Evolutionary conservation across 805 yeast genomes (phyloP).

Genomic region (Kluyveromyces dobzhanskii): DNA sequence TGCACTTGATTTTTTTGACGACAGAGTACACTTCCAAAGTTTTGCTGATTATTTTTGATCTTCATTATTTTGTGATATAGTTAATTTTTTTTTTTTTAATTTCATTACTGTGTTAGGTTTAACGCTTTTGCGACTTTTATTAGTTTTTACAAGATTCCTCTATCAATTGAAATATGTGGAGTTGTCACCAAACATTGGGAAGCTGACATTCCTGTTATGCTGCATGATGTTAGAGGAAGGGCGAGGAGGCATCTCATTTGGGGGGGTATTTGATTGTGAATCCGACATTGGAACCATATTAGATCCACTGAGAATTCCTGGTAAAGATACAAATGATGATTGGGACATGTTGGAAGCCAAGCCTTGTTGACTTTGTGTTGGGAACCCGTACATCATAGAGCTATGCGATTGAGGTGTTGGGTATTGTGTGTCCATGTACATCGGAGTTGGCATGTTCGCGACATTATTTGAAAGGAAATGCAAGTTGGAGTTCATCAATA

Average conservation of each 20-base stretch:
- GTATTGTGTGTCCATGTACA: slow-evolving; percentile 4
- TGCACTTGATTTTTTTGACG: no score
- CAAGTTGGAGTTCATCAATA: slow-evolving; percentile 4
- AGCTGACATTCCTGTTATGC: slow-evolving; percentile 1
- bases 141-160: slow-evolving; percentile 1
- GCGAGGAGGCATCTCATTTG: slow-evolving; percentile 1
- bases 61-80: no score
- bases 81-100: slow-evolving; percentile 4
- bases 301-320: not conserved
- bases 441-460: not conserved
- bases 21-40: no score
- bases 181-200: slow-evolving; percentile 4
- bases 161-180: slow-evolving; percentile 1
- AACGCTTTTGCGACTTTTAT: slow-evolving; percentile 4
- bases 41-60: no score
- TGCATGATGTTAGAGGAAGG: slow-evolving; percentile 1
- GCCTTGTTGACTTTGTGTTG: not conserved
- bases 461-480: slow-evolving; percentile 2
- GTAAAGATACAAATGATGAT: slow-evolving; percentile 4
- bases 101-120: slow-evolving; percentile 2
- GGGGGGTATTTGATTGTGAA: slow-evolving; percentile 2
- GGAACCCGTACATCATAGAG: slow-evolving; percentile 1
- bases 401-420: slow-evolving; percentile 1
- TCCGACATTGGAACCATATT: not conserved
- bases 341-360: slow-evolving; percentile 1